phyloP scores from a whole-genome alignment of 371 early-diverging fungal genomes.

The Saksenaea oblongispora region DNA sequence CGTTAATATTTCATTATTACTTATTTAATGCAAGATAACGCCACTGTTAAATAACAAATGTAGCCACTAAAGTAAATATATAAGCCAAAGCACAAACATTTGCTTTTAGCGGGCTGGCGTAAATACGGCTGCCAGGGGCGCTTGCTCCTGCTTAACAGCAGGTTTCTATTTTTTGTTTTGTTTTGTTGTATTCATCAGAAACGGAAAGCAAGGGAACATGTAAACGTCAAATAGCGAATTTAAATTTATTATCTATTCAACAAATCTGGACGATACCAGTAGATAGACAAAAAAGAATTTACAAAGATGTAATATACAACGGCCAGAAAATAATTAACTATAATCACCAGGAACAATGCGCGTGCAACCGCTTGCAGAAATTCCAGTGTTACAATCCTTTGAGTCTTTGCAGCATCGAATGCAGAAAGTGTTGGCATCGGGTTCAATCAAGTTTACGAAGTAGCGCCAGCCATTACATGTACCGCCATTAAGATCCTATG shows the following conservation, averaged over 20 bases:
- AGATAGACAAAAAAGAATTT: not conserved
- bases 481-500: conserved; percentile 20
- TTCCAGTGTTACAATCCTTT: conserved; percentile 28
- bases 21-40: too few relatives aligned
- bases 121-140: not conserved
- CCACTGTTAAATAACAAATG: too few relatives aligned
- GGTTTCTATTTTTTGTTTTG: not conserved
- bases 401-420: conserved; percentile 46
- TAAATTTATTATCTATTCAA: not conserved
- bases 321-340: conserved; percentile 4
- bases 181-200: too few relatives aligned
- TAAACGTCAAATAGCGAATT: not conserved
- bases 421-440: conserved; percentile 33
- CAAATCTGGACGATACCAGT: not conserved
- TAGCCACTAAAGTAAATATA: too few relatives aligned
- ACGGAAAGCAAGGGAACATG: not conserved
- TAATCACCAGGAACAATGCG: conserved; percentile 40
- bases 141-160: not conserved
- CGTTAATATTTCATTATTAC: too few relatives aligned
- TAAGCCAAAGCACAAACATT: too few relatives aligned
- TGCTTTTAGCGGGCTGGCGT: not conserved
- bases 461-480: conserved; percentile 29
- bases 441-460: conserved; percentile 47
- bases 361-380: conserved; percentile 34
- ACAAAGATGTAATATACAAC: not conserved